Evolutionary conservation across 805 yeast genomes (phyloP).

Genomic region (Blastobotrys robertii): DNA sequence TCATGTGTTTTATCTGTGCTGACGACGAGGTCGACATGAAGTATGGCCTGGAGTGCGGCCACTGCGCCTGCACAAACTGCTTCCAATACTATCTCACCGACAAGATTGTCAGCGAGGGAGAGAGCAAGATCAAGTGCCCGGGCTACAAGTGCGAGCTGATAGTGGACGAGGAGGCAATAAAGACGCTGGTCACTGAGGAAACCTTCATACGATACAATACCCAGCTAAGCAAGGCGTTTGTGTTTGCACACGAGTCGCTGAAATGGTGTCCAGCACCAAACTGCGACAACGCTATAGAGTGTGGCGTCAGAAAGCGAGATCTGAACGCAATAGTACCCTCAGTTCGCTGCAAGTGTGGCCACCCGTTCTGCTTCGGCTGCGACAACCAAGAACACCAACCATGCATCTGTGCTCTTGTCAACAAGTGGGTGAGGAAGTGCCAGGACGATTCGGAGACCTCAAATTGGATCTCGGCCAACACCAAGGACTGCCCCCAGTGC

Average conservation of each 20-base stretch:
- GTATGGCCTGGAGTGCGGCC: slow-evolving; percentile 58
- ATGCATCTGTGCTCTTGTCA: slow-evolving; percentile 62
- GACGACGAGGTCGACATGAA: slow-evolving; percentile 34
- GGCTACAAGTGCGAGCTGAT: slow-evolving; percentile 37
- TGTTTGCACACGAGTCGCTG: slow-evolving; percentile 40
- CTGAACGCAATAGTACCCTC: slow-evolving; percentile 42
- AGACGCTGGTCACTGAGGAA: slow-evolving; percentile 28
- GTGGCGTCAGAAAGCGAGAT: slow-evolving; percentile 22
- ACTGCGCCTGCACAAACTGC: slow-evolving; percentile 61
- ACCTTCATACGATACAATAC: slow-evolving; percentile 18
- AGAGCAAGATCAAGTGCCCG: slow-evolving; percentile 51
- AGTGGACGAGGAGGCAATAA: slow-evolving; percentile 26
- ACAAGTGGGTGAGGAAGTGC: slow-evolving; percentile 68
- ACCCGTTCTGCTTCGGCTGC: slow-evolving; percentile 74
- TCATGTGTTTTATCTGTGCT: slow-evolving; percentile 64
- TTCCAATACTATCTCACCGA: slow-evolving; percentile 50
- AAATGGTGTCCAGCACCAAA: slow-evolving; percentile 85
- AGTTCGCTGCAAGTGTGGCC: slow-evolving; percentile 56
- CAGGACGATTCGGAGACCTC: slow-evolving; percentile 81
- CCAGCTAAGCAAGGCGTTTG: slow-evolving; percentile 32
- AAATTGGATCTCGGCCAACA: slow-evolving; percentile 77
- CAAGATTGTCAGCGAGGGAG: slow-evolving; percentile 27
- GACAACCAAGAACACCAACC: slow-evolving; percentile 72
- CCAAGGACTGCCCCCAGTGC: slow-evolving; percentile 83
- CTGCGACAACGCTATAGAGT: slow-evolving; percentile 50